Evolutionary conservation across 23 red algal species (phyloP).

Genomic region (Rhodosorus marinus): DNA sequence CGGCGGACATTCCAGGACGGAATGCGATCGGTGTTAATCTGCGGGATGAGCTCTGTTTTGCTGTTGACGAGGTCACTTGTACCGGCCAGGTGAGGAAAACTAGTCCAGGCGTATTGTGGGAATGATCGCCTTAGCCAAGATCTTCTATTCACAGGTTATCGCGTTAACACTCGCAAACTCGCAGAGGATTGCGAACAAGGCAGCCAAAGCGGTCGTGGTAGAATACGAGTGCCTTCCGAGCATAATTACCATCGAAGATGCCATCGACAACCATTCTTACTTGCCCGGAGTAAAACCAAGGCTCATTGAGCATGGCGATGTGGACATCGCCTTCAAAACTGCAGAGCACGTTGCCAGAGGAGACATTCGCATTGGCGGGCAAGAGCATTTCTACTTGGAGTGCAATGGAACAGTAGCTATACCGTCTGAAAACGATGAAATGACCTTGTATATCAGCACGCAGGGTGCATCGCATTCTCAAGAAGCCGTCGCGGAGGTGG

Average conservation of each 20-base stretch:
- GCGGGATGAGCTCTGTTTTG: slow-evolving; percentile 49
- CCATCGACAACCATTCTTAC: slow-evolving; percentile 4
- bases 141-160: too few relatives aligned
- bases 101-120: slow-evolving; percentile 55
- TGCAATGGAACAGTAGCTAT: slow-evolving; percentile 37
- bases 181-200: slow-evolving; percentile 18
- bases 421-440: slow-evolving; percentile 44
- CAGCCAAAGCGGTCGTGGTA: slow-evolving; percentile 14
- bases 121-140: too few relatives aligned
- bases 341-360: slow-evolving; percentile 3
- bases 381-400: slow-evolving; percentile 83
- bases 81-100: too few relatives aligned
- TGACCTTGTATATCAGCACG: slow-evolving; percentile 26
- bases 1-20: slow-evolving; percentile 30
- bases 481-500: slow-evolving; percentile 20
- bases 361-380: slow-evolving; percentile 52
- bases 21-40: slow-evolving; percentile 23
- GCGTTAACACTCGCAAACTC: slow-evolving; percentile 48
- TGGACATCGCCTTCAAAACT: neutral
- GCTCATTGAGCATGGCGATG: slow-evolving; percentile 31
- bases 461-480: slow-evolving; percentile 53
- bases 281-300: slow-evolving; percentile 4
- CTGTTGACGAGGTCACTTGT: slow-evolving; percentile 24
- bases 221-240: slow-evolving; percentile 44
- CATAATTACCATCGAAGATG: slow-evolving; percentile 47